These are phyloP conservation scores for Ceratocystis colombiana DNA, from an alignment of 2,329 filamentous ascomycete species.

Conservation along the genomic window DNA sequence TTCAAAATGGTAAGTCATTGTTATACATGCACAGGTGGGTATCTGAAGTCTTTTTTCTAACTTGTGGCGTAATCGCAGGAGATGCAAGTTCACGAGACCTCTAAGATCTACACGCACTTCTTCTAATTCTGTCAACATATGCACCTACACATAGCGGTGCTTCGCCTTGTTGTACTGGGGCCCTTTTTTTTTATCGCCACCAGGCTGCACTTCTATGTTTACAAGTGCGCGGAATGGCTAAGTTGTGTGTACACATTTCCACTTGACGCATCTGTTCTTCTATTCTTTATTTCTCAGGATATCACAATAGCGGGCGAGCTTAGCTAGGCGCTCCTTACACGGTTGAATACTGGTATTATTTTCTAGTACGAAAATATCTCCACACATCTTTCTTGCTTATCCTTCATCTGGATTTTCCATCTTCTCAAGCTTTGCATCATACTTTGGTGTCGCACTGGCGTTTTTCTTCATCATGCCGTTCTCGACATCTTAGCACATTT, in stretches of 20 bases:
- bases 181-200: conserved; percentile 6
- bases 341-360: conserved; percentile 29
- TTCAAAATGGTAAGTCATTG: conserved; percentile 86
- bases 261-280: conserved; percentile 15
- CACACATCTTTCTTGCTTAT: conserved; percentile 25
- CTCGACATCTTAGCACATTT: conserved; percentile 26
- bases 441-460: conserved; percentile 23
- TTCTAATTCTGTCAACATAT: conserved; percentile 57
- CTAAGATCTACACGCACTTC: conserved; percentile 99
- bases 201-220: too few relatives aligned
- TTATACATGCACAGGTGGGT: not conserved
- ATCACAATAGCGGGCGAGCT: not conserved
- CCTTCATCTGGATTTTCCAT: conserved; percentile 15
- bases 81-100: conserved; percentile 99
- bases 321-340: not conserved
- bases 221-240: not conserved
- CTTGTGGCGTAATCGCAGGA: conserved; percentile 48
- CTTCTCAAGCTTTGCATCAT: conserved; percentile 22
- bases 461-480: conserved; percentile 18
- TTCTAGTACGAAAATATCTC: conserved; percentile 20
- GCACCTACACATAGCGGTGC: conserved; percentile 25
- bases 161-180: not conserved
- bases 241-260: not conserved
- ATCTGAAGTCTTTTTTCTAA: not conserved
- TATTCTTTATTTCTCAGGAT: not conserved